These are phyloP conservation scores for Exserohilum turcica DNA, from an alignment of 2,329 filamentous ascomycete species.

Conservation along the genomic window DNA sequence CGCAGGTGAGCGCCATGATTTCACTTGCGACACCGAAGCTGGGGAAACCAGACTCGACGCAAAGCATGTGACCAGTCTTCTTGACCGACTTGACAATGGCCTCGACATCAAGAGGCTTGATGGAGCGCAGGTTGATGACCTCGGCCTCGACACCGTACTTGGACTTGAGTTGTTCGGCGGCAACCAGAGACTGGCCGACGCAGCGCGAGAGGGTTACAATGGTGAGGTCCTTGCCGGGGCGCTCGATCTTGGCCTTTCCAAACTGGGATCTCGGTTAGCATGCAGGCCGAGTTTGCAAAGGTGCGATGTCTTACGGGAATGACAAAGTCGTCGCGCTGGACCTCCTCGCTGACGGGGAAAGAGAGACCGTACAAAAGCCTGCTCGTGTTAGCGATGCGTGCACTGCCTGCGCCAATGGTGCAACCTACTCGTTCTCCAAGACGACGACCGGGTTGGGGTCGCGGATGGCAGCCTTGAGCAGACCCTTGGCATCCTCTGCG, in stretches of 20 bases:
- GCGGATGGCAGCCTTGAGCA: constrained; percentile 95
- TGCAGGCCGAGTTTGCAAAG: background rate
- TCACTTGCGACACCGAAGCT: constrained; percentile 91
- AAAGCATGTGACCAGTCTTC: constrained; percentile 93
- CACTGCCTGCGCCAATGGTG: background rate
- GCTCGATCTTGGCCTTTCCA: constrained; percentile 99
- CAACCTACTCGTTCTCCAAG: constrained; percentile 57
- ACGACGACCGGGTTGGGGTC: constrained; percentile 95
- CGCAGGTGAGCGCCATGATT: constrained; percentile 92
- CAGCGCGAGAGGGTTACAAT: constrained; percentile 94
- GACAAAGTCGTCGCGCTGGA: constrained; percentile 95
- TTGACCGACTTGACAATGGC: constrained; percentile 96
- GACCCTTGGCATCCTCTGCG: constrained; percentile 96
- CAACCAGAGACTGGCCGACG: constrained; percentile 87
- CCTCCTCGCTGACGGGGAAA: constrained; percentile 97
- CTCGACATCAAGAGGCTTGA: constrained; percentile 96
- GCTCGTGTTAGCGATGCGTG: constrained; percentile 34
- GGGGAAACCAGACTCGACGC: constrained; percentile 94
- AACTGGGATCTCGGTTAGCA: constrained; percentile 56
- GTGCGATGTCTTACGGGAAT: constrained; percentile 63
- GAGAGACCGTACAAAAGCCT: constrained; percentile 84
- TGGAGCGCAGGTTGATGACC: constrained; percentile 95
- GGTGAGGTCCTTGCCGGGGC: constrained; percentile 91
- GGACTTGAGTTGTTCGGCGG: constrained; percentile 89
- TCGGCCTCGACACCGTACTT: constrained; percentile 96